Evolutionary conservation across 2,329 filamentous ascomycete genomes (phyloP).

Genomic region (Tolypocladium album): DNA sequence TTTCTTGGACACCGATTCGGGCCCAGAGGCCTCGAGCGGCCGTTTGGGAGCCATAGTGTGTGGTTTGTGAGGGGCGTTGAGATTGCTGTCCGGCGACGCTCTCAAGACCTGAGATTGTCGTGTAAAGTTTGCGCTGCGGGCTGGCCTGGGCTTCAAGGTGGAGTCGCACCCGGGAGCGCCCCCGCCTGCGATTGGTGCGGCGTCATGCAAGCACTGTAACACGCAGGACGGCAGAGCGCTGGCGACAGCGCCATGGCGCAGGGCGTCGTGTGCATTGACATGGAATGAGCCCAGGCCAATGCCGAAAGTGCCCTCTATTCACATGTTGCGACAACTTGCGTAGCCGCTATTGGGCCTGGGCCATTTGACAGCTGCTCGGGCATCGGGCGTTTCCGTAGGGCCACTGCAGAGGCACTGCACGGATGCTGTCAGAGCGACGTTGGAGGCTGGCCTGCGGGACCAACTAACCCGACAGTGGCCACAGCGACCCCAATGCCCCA

Average conservation of each 20-base stretch:
- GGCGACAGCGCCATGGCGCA: neutral
- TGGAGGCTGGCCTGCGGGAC: neutral
- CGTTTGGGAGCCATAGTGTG: conserved; percentile 21
- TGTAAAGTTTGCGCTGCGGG: neutral
- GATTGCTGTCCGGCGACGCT: neutral
- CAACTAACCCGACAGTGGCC: neutral
- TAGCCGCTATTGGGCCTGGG: neutral
- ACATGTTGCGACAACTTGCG: neutral
- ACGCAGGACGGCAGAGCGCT: neutral
- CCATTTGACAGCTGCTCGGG: neutral
- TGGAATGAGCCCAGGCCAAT: neutral
- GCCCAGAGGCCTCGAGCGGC: conserved; percentile 15
- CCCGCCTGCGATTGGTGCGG: neutral
- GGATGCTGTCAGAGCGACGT: neutral
- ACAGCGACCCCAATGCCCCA: neutral
- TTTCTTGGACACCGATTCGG: conserved; percentile 35
- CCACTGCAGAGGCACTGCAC: neutral
- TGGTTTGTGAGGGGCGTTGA: neutral
- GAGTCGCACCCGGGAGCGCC: neutral
- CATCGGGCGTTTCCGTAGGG: neutral
- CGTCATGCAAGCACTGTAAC: neutral
- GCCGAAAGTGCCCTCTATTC: neutral
- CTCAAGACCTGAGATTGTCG: neutral
- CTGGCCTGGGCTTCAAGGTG: neutral
- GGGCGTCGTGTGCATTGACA: neutral